These are phyloP conservation scores for Microascus cirrosus DNA, from an alignment of 2,329 filamentous ascomycete species.

Conservation along the genomic window DNA sequence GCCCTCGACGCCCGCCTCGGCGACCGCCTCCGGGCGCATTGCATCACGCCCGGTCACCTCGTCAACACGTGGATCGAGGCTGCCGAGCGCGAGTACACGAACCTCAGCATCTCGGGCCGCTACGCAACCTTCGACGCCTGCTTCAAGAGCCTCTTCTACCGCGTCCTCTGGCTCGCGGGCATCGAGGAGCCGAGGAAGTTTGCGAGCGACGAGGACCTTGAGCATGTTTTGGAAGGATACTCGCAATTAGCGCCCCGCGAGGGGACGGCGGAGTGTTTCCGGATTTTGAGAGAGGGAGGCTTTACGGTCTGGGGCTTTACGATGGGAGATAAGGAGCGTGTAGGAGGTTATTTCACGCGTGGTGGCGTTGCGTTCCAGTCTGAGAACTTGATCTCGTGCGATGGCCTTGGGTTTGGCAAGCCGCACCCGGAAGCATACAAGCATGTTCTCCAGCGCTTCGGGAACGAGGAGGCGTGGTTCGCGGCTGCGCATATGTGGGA, in stretches of 20 bases:
- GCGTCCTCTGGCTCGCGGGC: constrained; percentile 30
- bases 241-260: constrained; percentile 21
- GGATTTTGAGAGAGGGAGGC: constrained; percentile 27
- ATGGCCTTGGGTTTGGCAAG: constrained; percentile 34
- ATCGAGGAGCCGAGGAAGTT: constrained; percentile 11
- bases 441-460: constrained; percentile 28
- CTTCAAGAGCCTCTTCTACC: constrained; percentile 33
- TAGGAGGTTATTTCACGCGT: constrained; percentile 38
- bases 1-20: constrained; percentile 28
- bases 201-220: constrained; percentile 20
- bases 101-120: constrained; percentile 28
- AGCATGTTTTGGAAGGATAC: constrained; percentile 25
- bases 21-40: constrained; percentile 21
- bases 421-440: constrained; percentile 35
- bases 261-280: constrained; percentile 27
- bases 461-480: constrained; percentile 35
- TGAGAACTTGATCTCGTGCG: constrained; percentile 40
- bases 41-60: constrained; percentile 28
- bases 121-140: constrained; percentile 30
- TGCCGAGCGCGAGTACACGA: constrained; percentile 37
- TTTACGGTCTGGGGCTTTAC: constrained; percentile 45
- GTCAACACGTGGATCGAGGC: constrained; percentile 34
- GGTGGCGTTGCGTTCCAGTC: constrained; percentile 35
- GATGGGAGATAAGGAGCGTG: constrained; percentile 35
- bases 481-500: constrained; percentile 50